Evolutionary conservation across 179 eudicot species (phyloP).

Genomic region (Gypsophila paniculata): DNA sequence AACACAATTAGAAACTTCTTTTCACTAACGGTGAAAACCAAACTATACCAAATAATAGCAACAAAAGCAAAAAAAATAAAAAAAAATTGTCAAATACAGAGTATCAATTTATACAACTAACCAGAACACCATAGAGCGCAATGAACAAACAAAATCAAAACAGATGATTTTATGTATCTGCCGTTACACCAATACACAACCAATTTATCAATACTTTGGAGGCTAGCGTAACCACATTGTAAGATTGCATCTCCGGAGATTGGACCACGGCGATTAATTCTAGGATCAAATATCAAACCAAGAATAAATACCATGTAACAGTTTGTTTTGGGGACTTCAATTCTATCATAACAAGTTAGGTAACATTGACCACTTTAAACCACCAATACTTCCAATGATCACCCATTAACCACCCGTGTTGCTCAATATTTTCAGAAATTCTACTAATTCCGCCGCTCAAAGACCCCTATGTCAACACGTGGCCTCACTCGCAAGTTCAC

Average conservation of each 20-base stretch:
- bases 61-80: background rate
- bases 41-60: background rate
- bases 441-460: background rate
- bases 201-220: too few species aligned
- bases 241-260: too few species aligned
- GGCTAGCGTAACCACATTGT: too few species aligned
- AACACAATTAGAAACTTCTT: constrained; percentile 9
- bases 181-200: too few species aligned
- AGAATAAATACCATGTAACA: background rate
- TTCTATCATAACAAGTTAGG: background rate
- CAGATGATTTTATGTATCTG: too few species aligned
- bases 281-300: too few species aligned
- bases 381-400: background rate
- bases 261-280: too few species aligned
- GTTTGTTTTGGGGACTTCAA: background rate
- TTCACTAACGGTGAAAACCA: background rate
- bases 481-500: background rate
- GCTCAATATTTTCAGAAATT: background rate
- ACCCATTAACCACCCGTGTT: background rate
- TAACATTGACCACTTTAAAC: background rate
- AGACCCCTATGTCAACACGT: background rate
- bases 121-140: too few species aligned
- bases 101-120: too few species aligned
- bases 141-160: background rate
- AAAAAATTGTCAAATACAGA: background rate